These are phyloP conservation scores for Starmerella gropengiesseri DNA, from an alignment of 805 yeast genomes.

Conservation along the genomic window DNA sequence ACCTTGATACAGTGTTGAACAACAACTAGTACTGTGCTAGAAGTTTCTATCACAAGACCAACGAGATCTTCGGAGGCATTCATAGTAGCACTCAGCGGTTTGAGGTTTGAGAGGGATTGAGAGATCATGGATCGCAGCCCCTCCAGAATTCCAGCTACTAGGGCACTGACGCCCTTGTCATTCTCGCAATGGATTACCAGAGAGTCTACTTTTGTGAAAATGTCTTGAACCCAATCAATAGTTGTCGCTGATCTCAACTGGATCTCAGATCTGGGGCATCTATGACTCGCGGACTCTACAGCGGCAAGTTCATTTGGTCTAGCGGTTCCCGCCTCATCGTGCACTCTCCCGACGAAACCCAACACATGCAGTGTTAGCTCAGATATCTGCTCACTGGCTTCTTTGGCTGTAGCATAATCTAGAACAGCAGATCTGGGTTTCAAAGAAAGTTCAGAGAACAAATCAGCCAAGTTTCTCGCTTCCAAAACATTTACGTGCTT, in stretches of 20 bases:
- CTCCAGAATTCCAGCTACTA: not conserved
- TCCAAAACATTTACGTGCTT: not conserved
- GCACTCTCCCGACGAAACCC: too few relatives aligned
- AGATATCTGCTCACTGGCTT: too few relatives aligned
- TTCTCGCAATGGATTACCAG: not conserved
- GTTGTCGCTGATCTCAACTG: not conserved
- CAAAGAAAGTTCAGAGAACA: not conserved
- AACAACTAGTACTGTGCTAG: slow-evolving; percentile 51
- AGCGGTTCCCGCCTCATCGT: too few relatives aligned
- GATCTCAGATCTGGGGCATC: not conserved
- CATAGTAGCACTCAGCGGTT: not conserved
- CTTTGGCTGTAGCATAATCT: too few relatives aligned
- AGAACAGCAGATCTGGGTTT: not conserved
- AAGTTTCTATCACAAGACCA: slow-evolving; percentile 37
- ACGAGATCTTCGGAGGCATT: not conserved
- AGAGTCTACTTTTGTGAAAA: not conserved
- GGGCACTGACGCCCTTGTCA: not conserved
- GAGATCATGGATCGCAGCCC: not conserved
- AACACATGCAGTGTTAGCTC: too few relatives aligned
- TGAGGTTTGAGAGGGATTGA: too few relatives aligned
- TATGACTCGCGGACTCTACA: not conserved
- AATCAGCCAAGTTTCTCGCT: not conserved
- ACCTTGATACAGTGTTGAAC: slow-evolving; percentile 43
- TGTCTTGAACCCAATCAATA: not conserved
- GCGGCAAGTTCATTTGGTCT: not conserved